Conservation (phyloP, 345 rosid genomes). For the Trapa incisa region DNA sequence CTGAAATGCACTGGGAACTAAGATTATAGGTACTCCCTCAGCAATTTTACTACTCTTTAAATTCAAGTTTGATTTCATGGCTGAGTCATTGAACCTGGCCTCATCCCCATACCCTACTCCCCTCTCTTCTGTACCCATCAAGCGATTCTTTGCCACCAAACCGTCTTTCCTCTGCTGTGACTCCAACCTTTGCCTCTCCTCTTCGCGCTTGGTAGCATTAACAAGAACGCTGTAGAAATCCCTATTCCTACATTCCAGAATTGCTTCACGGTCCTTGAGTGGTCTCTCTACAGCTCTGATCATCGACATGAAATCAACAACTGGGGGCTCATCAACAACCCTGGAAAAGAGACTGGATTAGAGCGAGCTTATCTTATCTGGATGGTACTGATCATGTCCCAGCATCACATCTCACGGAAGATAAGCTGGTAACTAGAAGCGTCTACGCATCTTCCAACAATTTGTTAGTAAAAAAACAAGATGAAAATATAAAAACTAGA, state of each 20-base stretch:
- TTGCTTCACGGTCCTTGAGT: slow-evolving; percentile 58
- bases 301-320: slow-evolving; percentile 20
- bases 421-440: too few species aligned
- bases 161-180: slow-evolving; percentile 95
- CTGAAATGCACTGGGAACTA: slow-evolving; percentile 91
- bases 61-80: slow-evolving; percentile 48
- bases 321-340: slow-evolving; percentile 10
- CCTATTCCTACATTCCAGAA: slow-evolving; percentile 56
- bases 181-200: slow-evolving; percentile 83
- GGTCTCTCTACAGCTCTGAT: slow-evolving; percentile 57
- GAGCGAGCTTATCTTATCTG: background rate
- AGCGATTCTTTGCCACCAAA: slow-evolving; percentile 73
- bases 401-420: too few species aligned
- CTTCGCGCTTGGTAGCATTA: slow-evolving; percentile 68
- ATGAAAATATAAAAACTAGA: background rate
- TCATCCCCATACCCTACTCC: slow-evolving; percentile 63
- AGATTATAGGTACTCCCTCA: slow-evolving; percentile 86
- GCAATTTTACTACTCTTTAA: slow-evolving; percentile 71
- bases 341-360: background rate
- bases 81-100: slow-evolving; percentile 37
- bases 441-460: background rate
- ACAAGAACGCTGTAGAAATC: slow-evolving; percentile 74
- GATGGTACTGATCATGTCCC: too few species aligned
- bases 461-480: background rate
- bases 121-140: slow-evolving; percentile 77